Base-by-base conservation (phyloP, 2,329 filamentous ascomycete species). In the Macrophomina pseudophaseolina region DNA sequence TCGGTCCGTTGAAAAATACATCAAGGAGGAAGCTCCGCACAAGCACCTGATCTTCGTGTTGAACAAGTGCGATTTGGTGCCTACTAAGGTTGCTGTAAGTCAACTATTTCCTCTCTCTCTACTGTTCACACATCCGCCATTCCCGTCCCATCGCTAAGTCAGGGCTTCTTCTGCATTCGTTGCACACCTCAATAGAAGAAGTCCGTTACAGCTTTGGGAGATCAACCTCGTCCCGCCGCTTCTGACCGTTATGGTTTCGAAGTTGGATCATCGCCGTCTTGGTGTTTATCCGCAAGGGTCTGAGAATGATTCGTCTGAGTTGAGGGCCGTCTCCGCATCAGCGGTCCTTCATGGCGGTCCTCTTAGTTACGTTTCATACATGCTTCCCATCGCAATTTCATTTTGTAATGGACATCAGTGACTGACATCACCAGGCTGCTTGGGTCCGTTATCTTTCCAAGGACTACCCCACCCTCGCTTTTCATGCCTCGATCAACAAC, bases 301-400 rank as follows among this genome's bases (percentile, higher is more conserved):
- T 82, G 86, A 85, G 86, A 82, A 85, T 95, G 92, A 90, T 90
- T 91, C 90, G 89, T 92, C 91, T 93, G 94, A 98, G 95, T 98
- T 97, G 95, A 98, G 91, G 84, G 84, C 88, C 88, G 87, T 87
- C 88, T 87, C 87, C 85, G 82, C 86, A n/a, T 78, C 79, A 73
- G 81, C 76, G 76, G 85, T 23, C 85, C 82, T 81, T 81, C 81
- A 82, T 94, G 89, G 91, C 88, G 87, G 87, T 87, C 85, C 91
- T 98, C 95, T 97, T 99, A 99, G 95, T 98, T 91, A 92, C 91
- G 92, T 91, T 90, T 91, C 94, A 94, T 87, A 99, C 90, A 94
- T 88, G 69, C 65, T 48, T 72, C 11, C 73, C 69, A 68, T 73
- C 59, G 69, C 71, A 62, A 71, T 74, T 69, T 71, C 70, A 69